These are phyloP conservation scores for Hypoxylon fuscum DNA, from an alignment of 495 filamentous ascomycete species.

Conservation along the genomic window DNA sequence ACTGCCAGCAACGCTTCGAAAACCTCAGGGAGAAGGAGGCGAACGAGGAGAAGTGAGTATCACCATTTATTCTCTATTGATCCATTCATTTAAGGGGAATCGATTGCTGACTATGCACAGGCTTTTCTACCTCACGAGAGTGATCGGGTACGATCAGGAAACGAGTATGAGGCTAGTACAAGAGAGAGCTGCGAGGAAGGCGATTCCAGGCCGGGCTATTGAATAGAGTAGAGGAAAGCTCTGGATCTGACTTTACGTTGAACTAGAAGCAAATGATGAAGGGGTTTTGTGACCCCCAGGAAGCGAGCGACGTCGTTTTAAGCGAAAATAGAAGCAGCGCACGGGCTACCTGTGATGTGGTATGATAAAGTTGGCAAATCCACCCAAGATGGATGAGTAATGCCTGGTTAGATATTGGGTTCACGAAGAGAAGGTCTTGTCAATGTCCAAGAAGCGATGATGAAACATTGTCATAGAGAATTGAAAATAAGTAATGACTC, in stretches of 20 bases:
- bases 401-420: slow-evolving; percentile 26
- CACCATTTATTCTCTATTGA: background rate
- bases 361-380: slow-evolving; percentile 18
- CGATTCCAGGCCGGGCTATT: slow-evolving; percentile 41
- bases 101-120: slow-evolving; percentile 42
- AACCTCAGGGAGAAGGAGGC: slow-evolving; percentile 72
- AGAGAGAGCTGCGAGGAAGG: slow-evolving; percentile 45
- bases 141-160: slow-evolving; percentile 57
- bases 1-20: slow-evolving; percentile 76
- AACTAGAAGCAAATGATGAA: background rate
- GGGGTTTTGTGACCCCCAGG: background rate
- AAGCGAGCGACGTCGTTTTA: background rate
- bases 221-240: slow-evolving; percentile 25
- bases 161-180: slow-evolving; percentile 50
- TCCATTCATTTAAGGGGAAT: background rate
- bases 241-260: background rate
- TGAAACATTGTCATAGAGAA: slow-evolving; percentile 30
- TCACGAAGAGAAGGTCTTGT: slow-evolving; percentile 23
- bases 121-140: slow-evolving; percentile 53
- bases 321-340: slow-evolving; percentile 21
- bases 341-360: slow-evolving; percentile 18
- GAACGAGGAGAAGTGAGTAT: slow-evolving; percentile 60
- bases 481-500: slow-evolving; percentile 32
- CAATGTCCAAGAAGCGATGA: slow-evolving; percentile 23
- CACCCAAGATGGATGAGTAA: slow-evolving; percentile 16